Percentiles rank a stretch among this genome's conserved stretches.
phyloP scores from a whole-genome alignment of 495 filamentous ascomycete genomes.

The Copromyces sp. region DNA sequence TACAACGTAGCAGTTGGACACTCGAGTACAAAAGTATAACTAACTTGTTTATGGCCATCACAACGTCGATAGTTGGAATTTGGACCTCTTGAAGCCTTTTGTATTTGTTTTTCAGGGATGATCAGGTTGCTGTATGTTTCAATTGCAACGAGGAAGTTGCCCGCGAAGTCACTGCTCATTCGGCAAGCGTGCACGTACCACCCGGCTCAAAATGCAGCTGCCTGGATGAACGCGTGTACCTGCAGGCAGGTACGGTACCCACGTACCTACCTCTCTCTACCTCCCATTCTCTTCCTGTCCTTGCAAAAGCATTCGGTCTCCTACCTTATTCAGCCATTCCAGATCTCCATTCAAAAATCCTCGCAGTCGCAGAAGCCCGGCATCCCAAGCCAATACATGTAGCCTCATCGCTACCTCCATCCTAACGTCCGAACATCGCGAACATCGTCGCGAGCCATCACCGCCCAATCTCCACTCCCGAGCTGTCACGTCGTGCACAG shows the following conservation, averaged over 20 bases:
- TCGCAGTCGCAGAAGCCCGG: no score
- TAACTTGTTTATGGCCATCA: neutral
- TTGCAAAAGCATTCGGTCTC: no score
- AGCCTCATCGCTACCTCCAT: no score
- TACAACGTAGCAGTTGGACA: neutral
- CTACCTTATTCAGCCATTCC: no score
- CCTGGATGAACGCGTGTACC: neutral
- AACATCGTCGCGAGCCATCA: no score
- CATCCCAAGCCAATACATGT: no score
- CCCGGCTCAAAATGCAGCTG: neutral
- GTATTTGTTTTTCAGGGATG: neutral
- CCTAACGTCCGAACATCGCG: no score
- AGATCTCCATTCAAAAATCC: no score
- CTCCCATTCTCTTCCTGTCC: no score
- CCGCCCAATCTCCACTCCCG: no score
- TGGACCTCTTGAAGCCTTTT: neutral
- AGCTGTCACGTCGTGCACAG: neutral
- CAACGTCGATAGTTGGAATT: neutral
- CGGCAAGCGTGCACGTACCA: neutral
- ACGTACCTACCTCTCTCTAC: neutral
- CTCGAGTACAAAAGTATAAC: neutral
- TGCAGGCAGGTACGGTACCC: neutral
- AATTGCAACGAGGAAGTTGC: neutral
- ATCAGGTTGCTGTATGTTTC: neutral
- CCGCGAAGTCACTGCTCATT: neutral